Evolutionary conservation across 306 rosid species (phyloP).

Genomic region (Arachis stenosperma): DNA sequence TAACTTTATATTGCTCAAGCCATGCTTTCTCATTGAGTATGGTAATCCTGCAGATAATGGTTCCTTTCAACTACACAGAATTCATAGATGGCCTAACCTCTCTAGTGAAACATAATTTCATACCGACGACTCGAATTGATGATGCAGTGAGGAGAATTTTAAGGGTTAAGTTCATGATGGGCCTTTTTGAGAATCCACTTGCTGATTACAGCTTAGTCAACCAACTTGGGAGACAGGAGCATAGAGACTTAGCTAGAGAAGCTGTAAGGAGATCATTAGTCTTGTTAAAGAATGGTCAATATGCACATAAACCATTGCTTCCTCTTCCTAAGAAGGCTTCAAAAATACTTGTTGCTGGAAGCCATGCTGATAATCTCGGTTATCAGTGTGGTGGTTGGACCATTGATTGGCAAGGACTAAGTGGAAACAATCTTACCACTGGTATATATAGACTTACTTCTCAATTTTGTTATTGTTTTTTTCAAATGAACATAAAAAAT

Average conservation of each 20-base stretch:
- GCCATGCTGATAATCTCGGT: neutral
- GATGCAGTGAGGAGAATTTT: conserved; percentile 2
- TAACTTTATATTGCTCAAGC: too few species aligned
- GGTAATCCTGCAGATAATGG: neutral
- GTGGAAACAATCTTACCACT: neutral
- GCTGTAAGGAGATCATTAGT: neutral
- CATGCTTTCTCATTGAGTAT: neutral
- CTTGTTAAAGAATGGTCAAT: neutral
- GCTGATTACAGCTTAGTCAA: neutral
- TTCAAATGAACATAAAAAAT: too few species aligned
- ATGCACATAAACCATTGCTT: neutral
- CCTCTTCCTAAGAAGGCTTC: neutral
- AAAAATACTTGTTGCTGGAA: neutral
- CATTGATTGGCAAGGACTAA: neutral
- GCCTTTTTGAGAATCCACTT: neutral
- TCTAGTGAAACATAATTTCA: neutral
- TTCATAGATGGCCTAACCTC: conserved; percentile 2
- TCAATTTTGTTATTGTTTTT: neutral
- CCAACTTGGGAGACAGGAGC: conserved; percentile 1
- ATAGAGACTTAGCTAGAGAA: neutral
- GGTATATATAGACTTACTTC: neutral
- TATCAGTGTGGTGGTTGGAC: conserved; percentile 1
- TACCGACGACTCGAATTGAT: neutral
- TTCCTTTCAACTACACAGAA: neutral
- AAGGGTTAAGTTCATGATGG: neutral